Evolutionary conservation across 2,329 filamentous ascomycete species (phyloP), one percentile per base, ranked within the genome.

Genomic region (Fusarium avenaceum): DNA sequence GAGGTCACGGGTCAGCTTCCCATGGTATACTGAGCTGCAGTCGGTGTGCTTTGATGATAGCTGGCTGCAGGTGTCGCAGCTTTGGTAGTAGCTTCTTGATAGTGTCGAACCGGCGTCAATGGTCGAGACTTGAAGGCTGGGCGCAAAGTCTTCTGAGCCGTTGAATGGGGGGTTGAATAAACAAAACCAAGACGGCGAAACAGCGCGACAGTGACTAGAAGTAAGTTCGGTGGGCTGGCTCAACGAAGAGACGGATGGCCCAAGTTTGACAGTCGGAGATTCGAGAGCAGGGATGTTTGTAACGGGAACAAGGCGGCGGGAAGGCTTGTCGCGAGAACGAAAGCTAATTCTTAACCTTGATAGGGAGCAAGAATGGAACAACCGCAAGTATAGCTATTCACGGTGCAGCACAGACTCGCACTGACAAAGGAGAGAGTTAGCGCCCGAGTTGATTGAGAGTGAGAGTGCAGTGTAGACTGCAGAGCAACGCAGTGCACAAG

Each of bases 1-100:
- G 55, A 67, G 60, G 63, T 73, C 69, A 74, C 56, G 69, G 62
- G 71, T 71, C 56, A 73, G 40, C 59, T 56, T 45, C 69, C 67
- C 71, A 74, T 73, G 71, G 71, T 73, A 71, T 54, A 57, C 46
- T 48, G 65, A 43, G 47, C 47, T 67, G 52, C 48, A 69, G 71
- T 72, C 69, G 71, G 71, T 71, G 71, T 69, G 55, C 42, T 66
- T 47, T 47, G 58, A 55, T 56, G 57, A 53, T 69, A 69, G 60
- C 42, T 56, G 44, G 56, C 65, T 61, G 71, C 64, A 67, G 67
- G 71, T 52, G 58, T 66, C 62, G 65, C 48, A 57, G 60, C 55
- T 69, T 66, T 59, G 57, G 67, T 52, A 60, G 68, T 72, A 63
- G 64, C 53, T 73, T 56, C 45, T 53, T 63, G 71, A 72, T 73